Percentiles rank a stretch among this genome's conserved stretches.
phyloP scores from a whole-genome alignment of 108 stramenopile species.

The Skeletonema potamos region DNA sequence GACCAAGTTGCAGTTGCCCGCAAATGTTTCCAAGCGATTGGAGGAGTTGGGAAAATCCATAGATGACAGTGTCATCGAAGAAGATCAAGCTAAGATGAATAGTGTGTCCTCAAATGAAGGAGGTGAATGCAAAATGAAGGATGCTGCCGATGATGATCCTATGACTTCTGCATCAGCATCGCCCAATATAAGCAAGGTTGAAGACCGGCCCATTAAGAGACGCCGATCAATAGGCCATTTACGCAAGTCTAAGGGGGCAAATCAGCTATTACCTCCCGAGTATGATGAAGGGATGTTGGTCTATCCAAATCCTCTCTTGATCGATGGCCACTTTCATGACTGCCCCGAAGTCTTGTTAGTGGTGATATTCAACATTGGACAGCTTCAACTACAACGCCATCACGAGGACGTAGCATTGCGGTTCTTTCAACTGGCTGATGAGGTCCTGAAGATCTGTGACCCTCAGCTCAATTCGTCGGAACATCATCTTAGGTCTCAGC shows the following conservation, averaged over 20 bases:
- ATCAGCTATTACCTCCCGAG: constrained; percentile 11
- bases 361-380: constrained; percentile 2
- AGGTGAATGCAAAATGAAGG: not conserved
- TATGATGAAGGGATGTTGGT: constrained; percentile 69
- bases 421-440: constrained; percentile 43
- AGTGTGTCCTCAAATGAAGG: not conserved
- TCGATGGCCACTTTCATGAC: not conserved
- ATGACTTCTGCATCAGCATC: not conserved
- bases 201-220: not conserved
- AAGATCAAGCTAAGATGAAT: not conserved
- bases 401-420: constrained; percentile 39
- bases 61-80: not conserved
- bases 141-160: not conserved
- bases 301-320: constrained; percentile 29
- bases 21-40: not conserved
- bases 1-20: not conserved
- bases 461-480: not conserved
- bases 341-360: not conserved
- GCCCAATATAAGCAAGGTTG: not conserved
- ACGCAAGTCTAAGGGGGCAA: not conserved
- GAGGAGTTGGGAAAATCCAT: not conserved
- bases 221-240: constrained; percentile 1
- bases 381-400: not conserved
- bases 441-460: constrained; percentile 8
- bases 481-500: not conserved